Percentiles rank a stretch among this genome's conserved stretches.
These are phyloP conservation scores for Alternaria conjuncta DNA, from an alignment of 2,329 filamentous ascomycete species.

Conservation along the genomic window DNA sequence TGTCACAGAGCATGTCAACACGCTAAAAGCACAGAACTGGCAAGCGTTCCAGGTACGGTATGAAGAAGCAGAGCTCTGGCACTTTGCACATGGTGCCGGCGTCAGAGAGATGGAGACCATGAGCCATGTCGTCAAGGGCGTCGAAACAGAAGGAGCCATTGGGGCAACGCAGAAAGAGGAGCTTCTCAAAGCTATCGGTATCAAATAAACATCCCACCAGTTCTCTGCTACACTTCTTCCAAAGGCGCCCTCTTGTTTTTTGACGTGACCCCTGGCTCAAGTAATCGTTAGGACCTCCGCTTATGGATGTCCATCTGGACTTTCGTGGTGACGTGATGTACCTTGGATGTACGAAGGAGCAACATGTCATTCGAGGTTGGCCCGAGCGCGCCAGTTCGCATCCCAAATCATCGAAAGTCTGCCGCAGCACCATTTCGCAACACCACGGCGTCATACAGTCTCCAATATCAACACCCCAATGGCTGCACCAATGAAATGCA, in stretches of 20 bases:
- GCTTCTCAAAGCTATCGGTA: conserved; percentile 44
- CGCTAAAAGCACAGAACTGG: conserved; percentile 54
- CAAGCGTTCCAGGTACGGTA: conserved; percentile 55
- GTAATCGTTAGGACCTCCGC: too few species aligned
- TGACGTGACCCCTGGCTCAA: background rate
- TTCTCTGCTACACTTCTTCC: background rate
- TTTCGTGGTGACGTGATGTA: background rate
- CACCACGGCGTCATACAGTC: conserved; percentile 6
- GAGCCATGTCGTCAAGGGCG: conserved; percentile 51
- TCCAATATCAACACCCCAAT: conserved; percentile 26
- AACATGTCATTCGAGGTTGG: conserved; percentile 15
- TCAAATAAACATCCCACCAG: conserved; percentile 32
- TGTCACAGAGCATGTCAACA: conserved; percentile 52
- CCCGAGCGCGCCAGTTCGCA: conserved; percentile 14
- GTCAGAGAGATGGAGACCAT: conserved; percentile 54
- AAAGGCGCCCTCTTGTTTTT: background rate
- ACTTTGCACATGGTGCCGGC: conserved; percentile 48
- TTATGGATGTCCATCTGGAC: background rate
- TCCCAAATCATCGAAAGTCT: conserved; percentile 18
- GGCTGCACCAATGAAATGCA: conserved; percentile 35
- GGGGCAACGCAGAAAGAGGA: conserved; percentile 28
- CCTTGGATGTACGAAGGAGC: background rate
- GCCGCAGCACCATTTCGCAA: conserved; percentile 6
- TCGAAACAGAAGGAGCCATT: conserved; percentile 27
- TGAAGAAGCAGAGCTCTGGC: conserved; percentile 49